Evolutionary conservation across 345 rosid species (phyloP), one percentile per base, ranked within the genome.

Genomic region (Eucalyptus caleyi): DNA sequence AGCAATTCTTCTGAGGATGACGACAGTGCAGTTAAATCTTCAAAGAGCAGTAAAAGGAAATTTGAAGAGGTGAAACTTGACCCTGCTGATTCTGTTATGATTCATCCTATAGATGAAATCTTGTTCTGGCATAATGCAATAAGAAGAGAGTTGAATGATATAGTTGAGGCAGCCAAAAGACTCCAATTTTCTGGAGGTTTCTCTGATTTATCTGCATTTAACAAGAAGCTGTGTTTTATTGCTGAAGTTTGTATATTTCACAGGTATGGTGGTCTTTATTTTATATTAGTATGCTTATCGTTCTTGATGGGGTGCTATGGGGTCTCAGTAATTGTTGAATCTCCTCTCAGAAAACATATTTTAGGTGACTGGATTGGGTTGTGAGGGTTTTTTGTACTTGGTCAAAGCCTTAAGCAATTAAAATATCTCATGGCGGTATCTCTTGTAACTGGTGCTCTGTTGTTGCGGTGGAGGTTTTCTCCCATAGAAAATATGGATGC

Each of bases 181-280:
- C 95, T 97, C 89, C 97, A 95, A 91, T 92, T 92, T 90, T 95
- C 95, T 91, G 97, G 96, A 90, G 95, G 96, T 92, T 96, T 95
- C 90, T 92, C 93, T 23, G 92, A 96, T 93, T 89, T 96, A 81
- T 93, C 97, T 60, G 93, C 93, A 90, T 97, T 97, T 89, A 94
- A 96, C 91, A 96, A 96, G 91, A 95, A 96, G 86, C 92, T 96
- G 90, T 95, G 96, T 92, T 97, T 93, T 90, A 94, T 96, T 92
- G 97, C 98, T 34, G 98, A 97, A 93, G 95, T 97, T 87, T 96
- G 97, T 94, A 95, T 96, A 91, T 97, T 94, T 91, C 99, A 96
- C 92, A 95, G 99, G 99, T 96, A 95, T 86, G 53, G 60, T 86
- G 87, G 24, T 44, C 60, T 50, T 86, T 86, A 12, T 11, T 12